Evolutionary conservation across 306 rosid genomes (phyloP), one percentile per base, ranked within the genome.

Genomic region (Cicer pinnatifidum): DNA sequence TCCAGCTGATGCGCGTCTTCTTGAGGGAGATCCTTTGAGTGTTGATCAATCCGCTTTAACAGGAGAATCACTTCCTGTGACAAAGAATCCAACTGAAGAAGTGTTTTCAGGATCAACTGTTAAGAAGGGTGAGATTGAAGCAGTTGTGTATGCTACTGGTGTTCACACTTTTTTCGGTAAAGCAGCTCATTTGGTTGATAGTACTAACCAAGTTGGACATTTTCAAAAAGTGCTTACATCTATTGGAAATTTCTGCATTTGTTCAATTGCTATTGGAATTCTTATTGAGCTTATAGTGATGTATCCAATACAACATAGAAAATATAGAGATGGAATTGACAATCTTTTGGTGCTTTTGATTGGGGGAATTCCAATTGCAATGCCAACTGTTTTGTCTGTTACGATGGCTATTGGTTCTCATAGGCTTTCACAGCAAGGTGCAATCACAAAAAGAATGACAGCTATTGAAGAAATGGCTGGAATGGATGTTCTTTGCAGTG

Each of bases 381-480:
- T 93, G 98, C 98, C 98, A 3, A 93, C 98, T 67, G 98, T 93
- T 75, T 82, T 93, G 84, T 93, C 98, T 46, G 98, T 93, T 78
- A 93, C 97, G 8, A 93, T 93, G 98, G 98, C 98, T 59, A 93
- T 93, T 77, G 98, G 98, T 48, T 93, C 98, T 71, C 98, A 93
- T 69, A 87, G 97, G 83, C 96, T 93, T 7, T 87, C 98, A 46
- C 88, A 91, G 76, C 98, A 93, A 73, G 98, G 98, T 19, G 98
- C 98, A 9, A 93, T 93, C 45, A 93, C 98, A 23, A 93, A 93
- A 69, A 80, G 98, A 60, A 93, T 93, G 98, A 93, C 98, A 6
- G 98, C 98, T 38, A 93, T 93, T 71, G 98, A 93, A 79, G 98
- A 93, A 90, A 91, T 93, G 98, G 98, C 98, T 12, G 98, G 98